Evolutionary conservation across 768 basidiomycete genomes (phyloP), one percentile per base, ranked within the genome.

Genomic region (Cantharellus anzutake): DNA sequence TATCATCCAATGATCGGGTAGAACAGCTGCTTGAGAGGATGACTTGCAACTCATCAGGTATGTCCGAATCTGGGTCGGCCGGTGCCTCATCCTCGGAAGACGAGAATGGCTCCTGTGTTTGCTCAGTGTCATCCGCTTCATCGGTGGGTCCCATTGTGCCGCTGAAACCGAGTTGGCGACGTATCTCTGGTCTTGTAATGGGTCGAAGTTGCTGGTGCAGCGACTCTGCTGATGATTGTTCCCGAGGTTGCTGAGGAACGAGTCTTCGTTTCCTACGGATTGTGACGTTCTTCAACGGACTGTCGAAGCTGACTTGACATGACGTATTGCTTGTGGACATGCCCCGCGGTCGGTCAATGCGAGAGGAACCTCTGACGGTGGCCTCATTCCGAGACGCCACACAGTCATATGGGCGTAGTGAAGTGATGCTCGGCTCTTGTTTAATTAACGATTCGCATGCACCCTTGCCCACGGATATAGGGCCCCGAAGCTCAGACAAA

Each of bases 1-100:
- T 55, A 20, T 48, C 44, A 7, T 48, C 44, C 11, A 20, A 20
- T 7, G 44, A 48, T 48, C 44, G 44, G 44, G 20, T 48, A 20
- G 44, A 48, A 7, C 11, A 7, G 34, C 11, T 55, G 68, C 71
- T 66, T 0, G 73, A 73, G 35, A 89, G 68, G 53, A 89, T 80
- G 34, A 73, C 73, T 63, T 81, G 80, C 59, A 89, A 67, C 68
- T 89, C 87, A 48, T 84, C 78, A 1, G 87, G 85, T n/a, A 88
- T 84, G 64, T 90, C 85, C 2, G 81, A 84, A 67, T 86, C 81
- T 0, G 78, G 82, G 65, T 86, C 82, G 4, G 77, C n/a, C n/a
- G n/a, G n/a, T n/a, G n/a, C n/a, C n/a, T n/a, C n/a, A n/a, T n/a
- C n/a, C n/a, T n/a, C n/a, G n/a, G n/a, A n/a, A n/a, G n/a, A n/a